A percentile compares a stretch with the other conserved stretches of the same genome.
These are phyloP conservation scores for Auricularia heimuer DNA, from an alignment of 768 basidiomycete genomes.

Conservation along the genomic window DNA sequence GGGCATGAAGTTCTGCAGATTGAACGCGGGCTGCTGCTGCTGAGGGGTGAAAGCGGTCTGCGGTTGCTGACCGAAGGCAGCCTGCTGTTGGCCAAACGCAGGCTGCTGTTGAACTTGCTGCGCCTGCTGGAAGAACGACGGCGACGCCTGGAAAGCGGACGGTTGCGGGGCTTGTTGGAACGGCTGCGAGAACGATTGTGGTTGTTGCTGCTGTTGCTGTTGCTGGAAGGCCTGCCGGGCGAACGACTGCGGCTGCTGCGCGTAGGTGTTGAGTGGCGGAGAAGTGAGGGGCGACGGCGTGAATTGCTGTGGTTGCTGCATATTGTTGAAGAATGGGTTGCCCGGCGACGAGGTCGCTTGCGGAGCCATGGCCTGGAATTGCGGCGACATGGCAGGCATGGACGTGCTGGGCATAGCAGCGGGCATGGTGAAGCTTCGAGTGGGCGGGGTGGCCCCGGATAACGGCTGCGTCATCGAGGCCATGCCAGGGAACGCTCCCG, in stretches of 20 bases:
- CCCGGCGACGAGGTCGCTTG: conserved; percentile 14
- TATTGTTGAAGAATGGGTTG: conserved; percentile 14
- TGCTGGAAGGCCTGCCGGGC: background rate
- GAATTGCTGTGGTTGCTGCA: conserved; percentile 4
- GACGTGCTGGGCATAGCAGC: background rate
- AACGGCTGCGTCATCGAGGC: too few relatives aligned
- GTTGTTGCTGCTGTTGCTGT: conserved; percentile 1
- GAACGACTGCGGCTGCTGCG: conserved; percentile 5
- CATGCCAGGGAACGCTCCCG: too few relatives aligned
- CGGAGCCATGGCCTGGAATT: background rate
- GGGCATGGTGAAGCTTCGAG: background rate
- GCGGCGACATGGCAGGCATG: background rate
- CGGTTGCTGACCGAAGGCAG: conserved; percentile 14
- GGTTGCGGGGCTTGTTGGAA: conserved; percentile 16
- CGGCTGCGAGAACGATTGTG: background rate
- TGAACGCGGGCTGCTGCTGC: conserved; percentile 13
- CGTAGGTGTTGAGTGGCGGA: background rate
- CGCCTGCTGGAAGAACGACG: background rate
- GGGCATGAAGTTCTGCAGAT: conserved; percentile 18
- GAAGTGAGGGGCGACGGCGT: background rate
- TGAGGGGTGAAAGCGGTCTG: conserved; percentile 21
- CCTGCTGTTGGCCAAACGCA: conserved; percentile 3
- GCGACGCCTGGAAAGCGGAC: conserved; percentile 14
- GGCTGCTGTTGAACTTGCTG: background rate
- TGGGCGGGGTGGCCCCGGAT: background rate